Evolutionary conservation across 2,329 filamentous ascomycete genomes (phyloP).

Genomic region (Cladosporium halotolerans): DNA sequence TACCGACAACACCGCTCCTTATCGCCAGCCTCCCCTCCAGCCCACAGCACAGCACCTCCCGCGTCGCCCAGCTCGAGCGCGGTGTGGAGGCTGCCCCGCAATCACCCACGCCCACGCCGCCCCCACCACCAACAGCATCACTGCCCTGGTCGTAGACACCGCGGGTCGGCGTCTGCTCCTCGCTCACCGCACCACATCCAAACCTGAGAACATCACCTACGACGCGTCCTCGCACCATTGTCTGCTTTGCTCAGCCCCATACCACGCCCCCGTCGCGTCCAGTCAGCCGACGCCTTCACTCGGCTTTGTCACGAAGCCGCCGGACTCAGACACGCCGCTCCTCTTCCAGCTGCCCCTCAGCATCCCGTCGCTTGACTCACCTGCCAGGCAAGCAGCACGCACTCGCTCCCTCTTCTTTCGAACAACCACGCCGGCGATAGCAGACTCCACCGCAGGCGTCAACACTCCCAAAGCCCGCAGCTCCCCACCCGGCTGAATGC

Average conservation of each 20-base stretch:
- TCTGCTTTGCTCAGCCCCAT: background rate
- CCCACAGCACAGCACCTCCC: background rate
- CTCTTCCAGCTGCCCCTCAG: background rate
- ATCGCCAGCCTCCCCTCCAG: background rate
- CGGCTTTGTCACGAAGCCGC: conserved; percentile 8
- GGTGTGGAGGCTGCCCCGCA: background rate
- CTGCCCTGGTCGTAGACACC: background rate
- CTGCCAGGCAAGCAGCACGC: background rate
- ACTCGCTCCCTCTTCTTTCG: background rate
- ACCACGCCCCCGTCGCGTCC: background rate
- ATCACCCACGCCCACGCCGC: no score
- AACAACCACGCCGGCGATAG: background rate
- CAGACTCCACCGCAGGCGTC: background rate
- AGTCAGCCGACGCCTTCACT: conserved; percentile 8
- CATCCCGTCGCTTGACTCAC: conserved; percentile 7
- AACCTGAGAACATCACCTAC: background rate
- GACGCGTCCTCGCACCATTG: background rate
- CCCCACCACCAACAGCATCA: background rate
- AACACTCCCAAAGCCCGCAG: background rate
- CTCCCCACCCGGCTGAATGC: conserved; percentile 15
- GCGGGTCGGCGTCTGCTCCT: background rate
- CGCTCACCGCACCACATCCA: background rate
- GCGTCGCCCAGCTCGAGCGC: background rate
- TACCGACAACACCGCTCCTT: no score
- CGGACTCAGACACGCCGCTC: background rate